Percentiles rank a stretch among this genome's conserved stretches.
These are phyloP conservation scores for Tuber microsphaerosporum DNA, from an alignment of 495 filamentous ascomycete species.

Conservation along the genomic window DNA sequence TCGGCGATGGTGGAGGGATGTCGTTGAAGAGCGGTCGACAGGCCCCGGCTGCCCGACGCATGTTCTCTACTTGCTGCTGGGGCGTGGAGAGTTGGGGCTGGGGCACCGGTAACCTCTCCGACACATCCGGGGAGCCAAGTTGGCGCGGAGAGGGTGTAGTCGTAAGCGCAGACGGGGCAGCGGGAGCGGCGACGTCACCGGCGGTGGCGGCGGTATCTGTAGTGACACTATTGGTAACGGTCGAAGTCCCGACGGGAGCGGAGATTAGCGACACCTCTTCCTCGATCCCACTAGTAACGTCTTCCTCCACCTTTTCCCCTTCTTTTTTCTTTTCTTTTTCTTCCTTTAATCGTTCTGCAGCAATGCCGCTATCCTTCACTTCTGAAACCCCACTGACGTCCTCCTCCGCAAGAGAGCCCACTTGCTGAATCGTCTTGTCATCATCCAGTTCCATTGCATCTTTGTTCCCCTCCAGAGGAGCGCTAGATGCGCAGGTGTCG, in stretches of 20 bases:
- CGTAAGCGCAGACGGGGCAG: not conserved
- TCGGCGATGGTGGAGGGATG: conserved; percentile 30
- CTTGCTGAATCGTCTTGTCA: not conserved
- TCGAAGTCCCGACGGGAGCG: not conserved
- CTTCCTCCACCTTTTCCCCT: not conserved
- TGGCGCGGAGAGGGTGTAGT: conserved; percentile 3
- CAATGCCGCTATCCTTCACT: conserved; percentile 6
- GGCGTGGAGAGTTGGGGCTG: not conserved
- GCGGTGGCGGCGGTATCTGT: not conserved
- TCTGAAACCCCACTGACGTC: not conserved
- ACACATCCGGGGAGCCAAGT: conserved; percentile 5
- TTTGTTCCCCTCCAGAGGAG: conserved; percentile 7
- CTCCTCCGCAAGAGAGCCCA: not conserved
- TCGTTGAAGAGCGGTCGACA: conserved; percentile 3
- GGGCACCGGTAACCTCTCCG: not conserved
- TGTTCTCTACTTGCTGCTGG: not conserved
- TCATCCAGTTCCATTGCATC: not conserved
- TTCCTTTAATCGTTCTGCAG: not conserved
- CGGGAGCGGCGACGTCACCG: not conserved
- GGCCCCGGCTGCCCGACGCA: not conserved
- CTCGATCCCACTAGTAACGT: not conserved
- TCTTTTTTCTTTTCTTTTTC: not conserved
- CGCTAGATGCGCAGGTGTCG: not conserved
- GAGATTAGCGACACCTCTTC: not conserved
- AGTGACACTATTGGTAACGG: not conserved